Evolutionary conservation across 805 yeast species (phyloP), one percentile per base, ranked within the genome.

Genomic region (Torulaspora maleeae): DNA sequence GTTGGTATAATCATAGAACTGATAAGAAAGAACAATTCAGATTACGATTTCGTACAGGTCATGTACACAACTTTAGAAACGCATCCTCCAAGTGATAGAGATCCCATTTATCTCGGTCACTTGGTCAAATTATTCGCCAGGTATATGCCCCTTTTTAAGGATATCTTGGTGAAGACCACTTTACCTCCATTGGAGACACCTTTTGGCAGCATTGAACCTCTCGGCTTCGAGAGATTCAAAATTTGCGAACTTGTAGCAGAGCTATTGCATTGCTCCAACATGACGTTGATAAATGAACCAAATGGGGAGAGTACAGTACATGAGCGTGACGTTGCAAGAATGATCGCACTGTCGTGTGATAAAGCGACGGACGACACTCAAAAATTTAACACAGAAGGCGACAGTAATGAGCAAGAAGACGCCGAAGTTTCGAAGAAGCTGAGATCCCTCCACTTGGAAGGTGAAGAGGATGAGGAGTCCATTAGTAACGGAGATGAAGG

Each of bases 1-100:
- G 99, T 93, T 27, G 95, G 97, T 5, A 88, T 93, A 20, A 80
- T 93, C 27, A 91, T 93, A 55, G 99, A 93, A 67, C 78, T 93
- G 34, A 93, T 93, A 47, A 78, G 99, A 59, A 93, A 93, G 63
- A 93, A 93, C 63, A 93, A 93, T 61, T 87, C 96, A 0, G 99
- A 93, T 64, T 93, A 93, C 66, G 99, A 93, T 67, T 75, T 80
- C 38, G 84, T 86, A 38, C 95, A 95, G 47, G 95, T 95, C 17
- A 70, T 86, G 55, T 83, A 81, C 64, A 82, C 86, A 35, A 81
- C 95, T 1, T 65, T 86, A 50, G 95, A 89, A 47, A 81, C 90
- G 19, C 93, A 90, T 58, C 97, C 97, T 5, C 98, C 99, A 6
- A 81, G 83, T 12, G 80, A 91, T 32, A 74, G 97, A 49, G 99